Evolutionary conservation across 1,284 basidiomycete species (phyloP), one percentile per base, ranked within the genome.

Genomic region (Heliocybe sulcata): DNA sequence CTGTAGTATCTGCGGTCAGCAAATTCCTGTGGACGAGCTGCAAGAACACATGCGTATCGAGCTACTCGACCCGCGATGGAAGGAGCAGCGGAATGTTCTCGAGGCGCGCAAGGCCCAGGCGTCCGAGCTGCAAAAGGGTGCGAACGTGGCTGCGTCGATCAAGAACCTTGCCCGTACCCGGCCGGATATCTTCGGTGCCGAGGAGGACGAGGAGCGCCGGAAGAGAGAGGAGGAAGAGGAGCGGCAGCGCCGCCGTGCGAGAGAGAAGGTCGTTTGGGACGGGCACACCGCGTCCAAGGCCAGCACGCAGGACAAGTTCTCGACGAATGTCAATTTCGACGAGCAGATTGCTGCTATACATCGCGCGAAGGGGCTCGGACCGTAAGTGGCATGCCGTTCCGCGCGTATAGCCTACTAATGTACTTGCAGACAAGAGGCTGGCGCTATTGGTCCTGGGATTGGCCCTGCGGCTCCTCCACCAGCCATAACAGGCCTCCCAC

Each of bases 21-120:
- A 92, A 69, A 91, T 99, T 25, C 87, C 94, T 26, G 87, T 97
- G 61, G 89, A 94, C 72, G 95, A 99, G 69, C 80, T 99, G 58
- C 86, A 94, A 61, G 95, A 99, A 68, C 97, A 99, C 71, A 96
- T 98, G 80, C 91, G 97, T 65, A 98, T 99, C 69, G 97, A 99
- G 70, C 75, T 98, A 52, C 82, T 99, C 64, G 95, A 99, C 72
- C 97, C 97, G 42, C 86, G 89, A 66, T 98, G 94, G 94, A 97
- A 97, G 69, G 92, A 94, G 57, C 92, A 96, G 67, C 90, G 94
- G 63, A 87, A 93, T 64, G 79, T 74, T 19, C 75, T 94, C 63
- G 94, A 98, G 67, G 80, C 86, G 51, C 89, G 94, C 66, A 91
- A 92, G 64, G 90, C 90, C 6, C 94, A 97, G 67, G 85, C 92